Evolutionary conservation across 495 filamentous ascomycete genomes (phyloP).

Genomic region (Pseudevernia furfuracea): DNA sequence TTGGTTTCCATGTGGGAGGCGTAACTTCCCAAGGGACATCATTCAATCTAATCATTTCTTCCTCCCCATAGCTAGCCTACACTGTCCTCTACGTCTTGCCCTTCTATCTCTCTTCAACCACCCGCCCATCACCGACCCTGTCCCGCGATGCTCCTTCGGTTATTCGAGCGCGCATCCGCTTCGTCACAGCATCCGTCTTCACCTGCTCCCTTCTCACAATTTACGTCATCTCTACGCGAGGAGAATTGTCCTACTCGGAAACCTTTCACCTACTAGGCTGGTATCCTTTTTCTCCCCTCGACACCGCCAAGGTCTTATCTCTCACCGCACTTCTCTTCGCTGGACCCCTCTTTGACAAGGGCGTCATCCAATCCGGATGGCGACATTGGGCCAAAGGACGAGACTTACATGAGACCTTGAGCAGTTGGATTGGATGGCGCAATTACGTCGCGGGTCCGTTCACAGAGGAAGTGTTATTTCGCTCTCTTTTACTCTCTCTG

Average conservation of each 20-base stretch:
- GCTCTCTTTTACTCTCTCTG: slow-evolving; percentile 72
- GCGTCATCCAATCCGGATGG: slow-evolving; percentile 66
- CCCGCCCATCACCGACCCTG: slow-evolving; percentile 72
- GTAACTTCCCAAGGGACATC: neutral
- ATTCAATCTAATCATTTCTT: slow-evolving; percentile 11
- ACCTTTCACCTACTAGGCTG: slow-evolving; percentile 62
- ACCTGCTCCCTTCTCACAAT: slow-evolving; percentile 53
- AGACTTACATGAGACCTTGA: slow-evolving; percentile 41
- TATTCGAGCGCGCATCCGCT: slow-evolving; percentile 73
- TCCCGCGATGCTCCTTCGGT: slow-evolving; percentile 84
- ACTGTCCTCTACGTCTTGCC: slow-evolving; percentile 83
- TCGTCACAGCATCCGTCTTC: slow-evolving; percentile 64
- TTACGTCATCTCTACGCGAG: slow-evolving; percentile 47
- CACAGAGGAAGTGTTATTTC: slow-evolving; percentile 91
- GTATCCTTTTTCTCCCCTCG: slow-evolving; percentile 60
- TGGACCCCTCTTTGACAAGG: slow-evolving; percentile 73
- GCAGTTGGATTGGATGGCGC: slow-evolving; percentile 57
- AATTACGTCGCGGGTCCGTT: slow-evolving; percentile 68
- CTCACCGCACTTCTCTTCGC: slow-evolving; percentile 74
- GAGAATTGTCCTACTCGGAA: slow-evolving; percentile 38
- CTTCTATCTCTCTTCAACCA: slow-evolving; percentile 74
- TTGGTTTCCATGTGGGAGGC: neutral
- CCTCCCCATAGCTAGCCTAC: slow-evolving; percentile 52
- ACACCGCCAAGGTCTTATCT: slow-evolving; percentile 49
- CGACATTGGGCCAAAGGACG: slow-evolving; percentile 48